Base-by-base conservation (phyloP, 2,329 filamentous ascomycete genomes). In the Cladosporium sp. region DNA sequence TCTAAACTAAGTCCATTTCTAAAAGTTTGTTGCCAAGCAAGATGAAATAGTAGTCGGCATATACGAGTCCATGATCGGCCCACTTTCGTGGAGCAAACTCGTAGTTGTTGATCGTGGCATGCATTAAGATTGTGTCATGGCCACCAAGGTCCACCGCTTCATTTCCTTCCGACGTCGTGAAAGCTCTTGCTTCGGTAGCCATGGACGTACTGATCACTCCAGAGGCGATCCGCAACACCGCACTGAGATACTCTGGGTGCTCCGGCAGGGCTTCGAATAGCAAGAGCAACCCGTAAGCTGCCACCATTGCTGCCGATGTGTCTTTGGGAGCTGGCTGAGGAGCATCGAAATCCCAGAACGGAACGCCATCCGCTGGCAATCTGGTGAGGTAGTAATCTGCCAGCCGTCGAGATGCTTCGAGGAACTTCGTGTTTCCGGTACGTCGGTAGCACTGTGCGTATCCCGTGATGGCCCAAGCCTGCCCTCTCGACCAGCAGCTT, bases 311-410 rank as follows among this genome's bases (percentile, higher is more conserved):
- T 0, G 72, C 72, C 1, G 68, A 71, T 0, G 68, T 67, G 50
- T 74, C 72, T 11, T 71, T 18, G 0, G 55, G 14, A 59, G 73
- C 43, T 65, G 74, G 28, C 57, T 63, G 61, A 45, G 76, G 77
- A 0, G 76, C 77, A 54, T 79, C 72, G 42, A 78, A 79, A 51
- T 79, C 77, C 77, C 76, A 79, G 2, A 70, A 67, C 1, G 76
- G 75, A 0, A 78, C 71, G 0, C 66, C 60, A 13, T 67, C 68
- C 2, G 63, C 62, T 0, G 70, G 66, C 14, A 79, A 61, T 0
- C 72, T 63, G 0, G 60, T 46, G 2, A 78, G 57, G 54, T 79
- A 79, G 53, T 74, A 75, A 31, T 76, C 66, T 1, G 74, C 75
- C 37, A 74, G 64, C 1, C 69, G 69, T 3, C 71, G 69, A 0